Base-by-base conservation (phyloP, 139 green algal species). In the Tetradesmus obliquus region DNA sequence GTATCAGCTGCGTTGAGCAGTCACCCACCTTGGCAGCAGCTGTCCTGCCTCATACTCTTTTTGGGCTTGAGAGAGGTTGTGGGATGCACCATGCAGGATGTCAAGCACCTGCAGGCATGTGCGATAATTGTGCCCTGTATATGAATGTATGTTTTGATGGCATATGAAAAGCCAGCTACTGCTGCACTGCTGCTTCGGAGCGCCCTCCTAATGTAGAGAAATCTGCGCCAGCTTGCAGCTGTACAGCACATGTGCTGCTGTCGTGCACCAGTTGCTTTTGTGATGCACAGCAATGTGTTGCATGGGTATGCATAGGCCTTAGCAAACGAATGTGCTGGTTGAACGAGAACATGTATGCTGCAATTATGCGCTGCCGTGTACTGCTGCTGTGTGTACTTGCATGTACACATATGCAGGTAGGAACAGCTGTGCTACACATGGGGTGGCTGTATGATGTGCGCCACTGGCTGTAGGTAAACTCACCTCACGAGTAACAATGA, bases 401-500 rank as follows among this genome's bases (percentile, higher is more conserved):
- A 5, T 62, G 57, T 62, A 62, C 57, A 62, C 57, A 62, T 62
- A n/a, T n/a, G n/a, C n/a, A n/a, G n/a, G n/a, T n/a, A n/a, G n/a
- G n/a, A n/a, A n/a, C n/a, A n/a, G 57, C 57, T 80, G 72, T n/a
- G 72, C 12, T n/a, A 80, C 20, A 17, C 9, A 15, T 83, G 12
- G 76, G 8, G 76, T 55, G 72, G 20, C n/a, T 51, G 12, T 83
- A 0, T 19, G 20, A 55, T 6, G 76, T 45, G 24, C 7, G n/a
- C 76, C 3, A 0, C 5, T 83, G 15, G 15, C 66, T 6, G 15
- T n/a, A 51, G 12, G 3, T 19, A 8, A 6, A 55, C 32, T 58
- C 62, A 87, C 82, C 54, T 87, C 82, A 54, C 62, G 82, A 19
- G 82, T 87, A 55, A 87, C 82, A 55, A 87, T 87, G 5, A 87